Conservation (phyloP, 2,329 filamentous ascomycete species). For the Fusarium camptoceras region DNA sequence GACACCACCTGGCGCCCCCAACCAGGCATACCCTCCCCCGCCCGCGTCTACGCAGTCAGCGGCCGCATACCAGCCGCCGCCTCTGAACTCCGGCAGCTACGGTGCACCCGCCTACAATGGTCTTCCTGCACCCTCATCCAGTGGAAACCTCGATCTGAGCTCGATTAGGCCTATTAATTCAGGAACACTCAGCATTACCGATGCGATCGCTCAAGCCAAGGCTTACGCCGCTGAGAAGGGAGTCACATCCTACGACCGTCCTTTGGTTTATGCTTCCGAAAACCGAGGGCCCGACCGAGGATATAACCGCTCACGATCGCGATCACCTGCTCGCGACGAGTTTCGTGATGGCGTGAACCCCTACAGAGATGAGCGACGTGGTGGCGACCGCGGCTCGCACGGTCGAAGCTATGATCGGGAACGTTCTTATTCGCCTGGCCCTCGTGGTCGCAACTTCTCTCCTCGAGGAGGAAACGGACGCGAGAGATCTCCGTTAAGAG, state of each 20-base stretch:
- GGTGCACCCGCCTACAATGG: slow-evolving; percentile 54
- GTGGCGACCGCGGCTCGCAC: slow-evolving; percentile 63
- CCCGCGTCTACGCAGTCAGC: slow-evolving; percentile 51
- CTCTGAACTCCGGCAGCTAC: slow-evolving; percentile 43
- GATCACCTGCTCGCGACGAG: slow-evolving; percentile 78
- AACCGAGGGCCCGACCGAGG: slow-evolving; percentile 56
- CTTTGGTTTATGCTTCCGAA: slow-evolving; percentile 58
- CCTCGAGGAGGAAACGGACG: slow-evolving; percentile 66
- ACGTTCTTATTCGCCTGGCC: slow-evolving; percentile 77
- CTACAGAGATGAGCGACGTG: slow-evolving; percentile 86
- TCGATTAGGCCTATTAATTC: slow-evolving; percentile 82
- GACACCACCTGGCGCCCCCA: slow-evolving; percentile 54
- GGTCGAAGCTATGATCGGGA: slow-evolving; percentile 65
- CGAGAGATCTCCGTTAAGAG: slow-evolving; percentile 69
- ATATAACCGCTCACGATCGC: slow-evolving; percentile 75
- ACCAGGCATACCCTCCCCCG: slow-evolving; percentile 55
- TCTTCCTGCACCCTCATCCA: slow-evolving; percentile 76
- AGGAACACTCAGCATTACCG: slow-evolving; percentile 84
- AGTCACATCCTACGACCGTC: slow-evolving; percentile 71
- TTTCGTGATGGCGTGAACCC: slow-evolving; percentile 83
- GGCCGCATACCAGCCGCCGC: slow-evolving; percentile 55
- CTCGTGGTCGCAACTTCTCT: slow-evolving; percentile 68
- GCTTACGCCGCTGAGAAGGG: slow-evolving; percentile 85
- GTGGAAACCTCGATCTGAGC: slow-evolving; percentile 83
- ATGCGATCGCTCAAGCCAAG: slow-evolving; percentile 86